These are phyloP conservation scores for Rhizophlyctis rosea DNA, from an alignment of 192 early-diverging fungal genomes.

Conservation along the genomic window DNA sequence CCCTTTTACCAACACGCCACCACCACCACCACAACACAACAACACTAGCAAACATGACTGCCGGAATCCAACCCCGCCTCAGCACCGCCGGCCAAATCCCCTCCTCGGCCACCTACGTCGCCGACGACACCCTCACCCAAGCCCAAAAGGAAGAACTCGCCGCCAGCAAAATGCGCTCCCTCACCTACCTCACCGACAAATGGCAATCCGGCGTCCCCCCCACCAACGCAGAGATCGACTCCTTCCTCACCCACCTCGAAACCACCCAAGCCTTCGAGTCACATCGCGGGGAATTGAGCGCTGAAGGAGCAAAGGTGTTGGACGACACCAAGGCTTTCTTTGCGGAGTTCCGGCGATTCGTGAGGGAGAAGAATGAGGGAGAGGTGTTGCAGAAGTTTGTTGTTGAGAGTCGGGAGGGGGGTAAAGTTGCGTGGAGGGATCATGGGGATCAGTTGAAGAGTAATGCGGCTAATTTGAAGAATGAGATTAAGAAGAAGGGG, in stretches of 20 bases:
- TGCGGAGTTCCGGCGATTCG: not conserved
- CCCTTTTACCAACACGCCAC: too few relatives aligned
- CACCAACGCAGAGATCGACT: not conserved
- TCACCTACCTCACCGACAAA: not conserved
- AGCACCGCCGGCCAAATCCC: too few relatives aligned
- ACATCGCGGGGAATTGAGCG: not conserved
- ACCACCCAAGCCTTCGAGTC: not conserved
- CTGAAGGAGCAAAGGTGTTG: not conserved
- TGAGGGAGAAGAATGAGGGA: not conserved
- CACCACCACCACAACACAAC: too few relatives aligned
- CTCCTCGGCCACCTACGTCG: too few relatives aligned
- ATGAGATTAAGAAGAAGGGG: not conserved
- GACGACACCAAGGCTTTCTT: not conserved
- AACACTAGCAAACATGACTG: too few relatives aligned
- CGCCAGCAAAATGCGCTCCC: not conserved
- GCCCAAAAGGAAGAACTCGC: not conserved
- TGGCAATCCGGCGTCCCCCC: not conserved
- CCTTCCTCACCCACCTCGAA: not conserved
- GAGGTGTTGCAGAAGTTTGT: slow-evolving; percentile 1
- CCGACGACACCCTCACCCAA: not conserved
- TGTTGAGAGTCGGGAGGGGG: not conserved
- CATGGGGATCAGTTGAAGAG: not conserved
- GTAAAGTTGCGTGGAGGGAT: not conserved
- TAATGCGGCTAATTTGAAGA: not conserved
- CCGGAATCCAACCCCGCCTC: too few relatives aligned